A percentile compares a stretch with the other conserved stretches of the same genome.
Evolutionary conservation across 371 early-diverging fungal species (phyloP).

Genomic region (Thermomucor indicae-seudaticae): DNA sequence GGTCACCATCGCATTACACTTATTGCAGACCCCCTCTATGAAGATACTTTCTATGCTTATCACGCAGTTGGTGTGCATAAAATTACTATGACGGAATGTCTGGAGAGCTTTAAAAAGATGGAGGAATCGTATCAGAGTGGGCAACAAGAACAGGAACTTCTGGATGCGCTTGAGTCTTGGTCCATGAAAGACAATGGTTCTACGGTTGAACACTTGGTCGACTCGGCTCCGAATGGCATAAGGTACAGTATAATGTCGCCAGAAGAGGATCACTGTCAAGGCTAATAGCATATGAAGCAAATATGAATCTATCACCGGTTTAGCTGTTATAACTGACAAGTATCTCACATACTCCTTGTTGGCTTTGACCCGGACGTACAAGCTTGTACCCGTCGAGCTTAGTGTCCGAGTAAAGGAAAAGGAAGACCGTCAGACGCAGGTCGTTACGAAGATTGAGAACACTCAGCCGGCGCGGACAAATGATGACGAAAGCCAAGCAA

Average conservation of each 20-base stretch:
- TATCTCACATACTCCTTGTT: conserved; percentile 40
- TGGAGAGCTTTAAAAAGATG: conserved; percentile 18
- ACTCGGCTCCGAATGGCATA: neutral
- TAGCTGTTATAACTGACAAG: conserved; percentile 24
- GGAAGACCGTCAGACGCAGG: too few relatives aligned
- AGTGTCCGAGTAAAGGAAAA: too few relatives aligned
- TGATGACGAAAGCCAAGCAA: too few relatives aligned
- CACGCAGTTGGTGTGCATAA: conserved; percentile 34
- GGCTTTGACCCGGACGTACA: conserved; percentile 19
- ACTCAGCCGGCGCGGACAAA: too few relatives aligned
- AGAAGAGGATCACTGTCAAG: too few relatives aligned
- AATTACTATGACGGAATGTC: conserved; percentile 22
- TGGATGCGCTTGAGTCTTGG: conserved; percentile 10
- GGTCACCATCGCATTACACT: conserved; percentile 17
- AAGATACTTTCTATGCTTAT: conserved; percentile 32
- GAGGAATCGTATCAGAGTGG: conserved; percentile 11
- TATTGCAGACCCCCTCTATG: conserved; percentile 23
- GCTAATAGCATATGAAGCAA: too few relatives aligned
- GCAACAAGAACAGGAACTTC: too few relatives aligned
- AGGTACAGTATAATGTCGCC: neutral
- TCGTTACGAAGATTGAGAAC: too few relatives aligned
- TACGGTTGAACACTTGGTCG: conserved; percentile 6
- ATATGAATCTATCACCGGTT: conserved; percentile 29
- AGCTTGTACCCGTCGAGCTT: conserved; percentile 14
- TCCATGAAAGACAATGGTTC: conserved; percentile 16